phyloP scores from a whole-genome alignment of 208 protist genomes.

The Acanthamoeba culbertsoni region DNA sequence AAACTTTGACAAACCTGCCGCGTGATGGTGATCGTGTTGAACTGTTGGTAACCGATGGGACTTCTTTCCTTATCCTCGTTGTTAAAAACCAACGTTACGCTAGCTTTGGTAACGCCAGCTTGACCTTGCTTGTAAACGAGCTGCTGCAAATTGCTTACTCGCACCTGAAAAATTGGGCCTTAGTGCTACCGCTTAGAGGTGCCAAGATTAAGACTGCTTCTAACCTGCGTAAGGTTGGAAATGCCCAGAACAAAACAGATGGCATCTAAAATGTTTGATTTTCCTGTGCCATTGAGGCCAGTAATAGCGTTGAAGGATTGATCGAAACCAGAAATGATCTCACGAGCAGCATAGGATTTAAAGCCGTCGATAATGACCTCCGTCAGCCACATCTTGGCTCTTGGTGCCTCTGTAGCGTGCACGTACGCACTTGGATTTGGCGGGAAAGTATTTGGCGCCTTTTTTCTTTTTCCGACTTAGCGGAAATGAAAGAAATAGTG shows the following conservation, averaged over 20 bases:
- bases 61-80: slow-evolving; percentile 93
- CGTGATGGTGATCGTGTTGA: slow-evolving; percentile 97
- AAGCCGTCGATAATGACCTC: slow-evolving; percentile 99
- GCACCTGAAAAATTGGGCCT: slow-evolving; percentile 89
- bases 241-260: slow-evolving; percentile 99
- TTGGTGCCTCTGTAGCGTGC: background rate
- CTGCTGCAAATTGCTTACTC: slow-evolving; percentile 95
- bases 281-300: slow-evolving; percentile 93
- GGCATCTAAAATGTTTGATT: slow-evolving; percentile 99
- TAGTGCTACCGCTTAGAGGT: no score
- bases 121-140: slow-evolving; percentile 99
- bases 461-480: background rate
- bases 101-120: slow-evolving; percentile 98
- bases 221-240: slow-evolving; percentile 93
- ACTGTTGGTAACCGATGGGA: slow-evolving; percentile 97
- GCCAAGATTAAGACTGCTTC: background rate
- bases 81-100: slow-evolving; percentile 99
- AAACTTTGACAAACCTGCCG: no score
- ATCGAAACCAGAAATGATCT: slow-evolving; percentile 96
- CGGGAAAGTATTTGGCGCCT: background rate
- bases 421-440: background rate
- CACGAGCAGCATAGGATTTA: slow-evolving; percentile 99
- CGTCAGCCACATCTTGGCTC: slow-evolving; percentile 95
- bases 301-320: slow-evolving; percentile 99
- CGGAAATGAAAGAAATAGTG: no score